Conservation (phyloP, 306 rosid genomes). For the Vigna hirtella region DNA sequence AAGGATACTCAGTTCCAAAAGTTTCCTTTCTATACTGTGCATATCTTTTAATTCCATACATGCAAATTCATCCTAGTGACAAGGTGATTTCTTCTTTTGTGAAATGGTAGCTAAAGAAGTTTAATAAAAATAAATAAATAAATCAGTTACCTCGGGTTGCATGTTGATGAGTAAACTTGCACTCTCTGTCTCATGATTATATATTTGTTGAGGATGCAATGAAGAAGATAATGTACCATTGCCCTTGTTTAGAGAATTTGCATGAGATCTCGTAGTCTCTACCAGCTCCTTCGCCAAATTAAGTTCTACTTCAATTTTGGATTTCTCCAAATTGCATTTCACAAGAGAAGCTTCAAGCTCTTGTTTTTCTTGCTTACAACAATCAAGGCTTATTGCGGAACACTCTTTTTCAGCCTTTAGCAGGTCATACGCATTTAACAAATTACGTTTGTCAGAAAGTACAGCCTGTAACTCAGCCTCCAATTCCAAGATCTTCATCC, state of each 20-base stretch:
- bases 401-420: slow-evolving; percentile 96
- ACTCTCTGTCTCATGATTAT: slow-evolving; percentile 52
- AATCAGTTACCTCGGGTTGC: slow-evolving; percentile 61
- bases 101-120: neutral
- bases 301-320: slow-evolving; percentile 72
- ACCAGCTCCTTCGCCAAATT: slow-evolving; percentile 59
- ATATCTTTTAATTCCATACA: neutral
- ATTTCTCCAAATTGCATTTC: slow-evolving; percentile 80
- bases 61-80: no score
- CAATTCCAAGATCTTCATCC: slow-evolving; percentile 80
- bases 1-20: slow-evolving; percentile 19
- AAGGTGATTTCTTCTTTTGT: no score
- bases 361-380: slow-evolving; percentile 95
- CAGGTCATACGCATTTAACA: slow-evolving; percentile 79
- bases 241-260: slow-evolving; percentile 51
- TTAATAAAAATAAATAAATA: neutral
- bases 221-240: slow-evolving; percentile 43
- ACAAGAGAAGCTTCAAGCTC: slow-evolving; percentile 80
- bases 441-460: slow-evolving; percentile 84
- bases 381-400: slow-evolving; percentile 86
- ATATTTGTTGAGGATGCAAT: slow-evolving; percentile 49
- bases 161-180: slow-evolving; percentile 45
- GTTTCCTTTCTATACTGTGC: slow-evolving; percentile 17
- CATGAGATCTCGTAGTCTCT: slow-evolving; percentile 54
- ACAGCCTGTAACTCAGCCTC: slow-evolving; percentile 81